Percentiles rank a stretch among this genome's conserved stretches.
phyloP scores from a whole-genome alignment of 192 early-diverging fungal genomes.

The Phlyctochytrium arcticum region DNA sequence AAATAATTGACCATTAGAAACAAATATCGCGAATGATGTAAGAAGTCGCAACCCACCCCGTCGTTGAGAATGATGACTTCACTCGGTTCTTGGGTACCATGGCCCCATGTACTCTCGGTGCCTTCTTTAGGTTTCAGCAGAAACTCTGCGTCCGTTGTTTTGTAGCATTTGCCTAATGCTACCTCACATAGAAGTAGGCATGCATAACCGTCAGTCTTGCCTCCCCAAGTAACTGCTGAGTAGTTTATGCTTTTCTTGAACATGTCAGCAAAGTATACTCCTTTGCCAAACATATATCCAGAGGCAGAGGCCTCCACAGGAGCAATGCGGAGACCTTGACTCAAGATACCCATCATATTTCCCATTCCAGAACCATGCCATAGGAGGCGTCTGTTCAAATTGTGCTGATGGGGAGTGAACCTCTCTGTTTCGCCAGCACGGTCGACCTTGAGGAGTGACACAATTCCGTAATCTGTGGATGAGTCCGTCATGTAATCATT shows the following conservation, averaged over 20 bases:
- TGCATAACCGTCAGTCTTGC: slow-evolving; percentile 24
- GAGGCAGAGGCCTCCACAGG: slow-evolving; percentile 54
- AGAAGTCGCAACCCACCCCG: too few relatives aligned
- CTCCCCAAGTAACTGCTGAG: slow-evolving; percentile 22
- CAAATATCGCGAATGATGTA: slow-evolving; percentile 9
- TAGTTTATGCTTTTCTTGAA: slow-evolving; percentile 61
- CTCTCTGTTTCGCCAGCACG: slow-evolving; percentile 39
- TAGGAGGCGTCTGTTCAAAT: slow-evolving; percentile 37
- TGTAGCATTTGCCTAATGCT: slow-evolving; percentile 47
- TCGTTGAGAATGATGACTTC: neutral
- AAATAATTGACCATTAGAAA: slow-evolving; percentile 25
- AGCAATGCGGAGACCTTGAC: slow-evolving; percentile 49
- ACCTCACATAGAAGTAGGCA: slow-evolving; percentile 73
- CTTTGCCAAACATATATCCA: slow-evolving; percentile 73
- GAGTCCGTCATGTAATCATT: slow-evolving; percentile 47
- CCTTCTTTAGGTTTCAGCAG: slow-evolving; percentile 14
- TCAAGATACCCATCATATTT: slow-evolving; percentile 56
- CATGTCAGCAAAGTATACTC: slow-evolving; percentile 73
- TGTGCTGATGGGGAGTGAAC: slow-evolving; percentile 48
- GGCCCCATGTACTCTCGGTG: slow-evolving; percentile 21
- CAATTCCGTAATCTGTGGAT: slow-evolving; percentile 36
- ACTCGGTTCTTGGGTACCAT: slow-evolving; percentile 13
- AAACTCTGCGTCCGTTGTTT: slow-evolving; percentile 19
- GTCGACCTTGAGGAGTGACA: slow-evolving; percentile 13
- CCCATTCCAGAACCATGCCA: slow-evolving; percentile 28